Conservation (phyloP, 192 early-diverging fungal genomes). For the Thoreauomyces humboldtii region DNA sequence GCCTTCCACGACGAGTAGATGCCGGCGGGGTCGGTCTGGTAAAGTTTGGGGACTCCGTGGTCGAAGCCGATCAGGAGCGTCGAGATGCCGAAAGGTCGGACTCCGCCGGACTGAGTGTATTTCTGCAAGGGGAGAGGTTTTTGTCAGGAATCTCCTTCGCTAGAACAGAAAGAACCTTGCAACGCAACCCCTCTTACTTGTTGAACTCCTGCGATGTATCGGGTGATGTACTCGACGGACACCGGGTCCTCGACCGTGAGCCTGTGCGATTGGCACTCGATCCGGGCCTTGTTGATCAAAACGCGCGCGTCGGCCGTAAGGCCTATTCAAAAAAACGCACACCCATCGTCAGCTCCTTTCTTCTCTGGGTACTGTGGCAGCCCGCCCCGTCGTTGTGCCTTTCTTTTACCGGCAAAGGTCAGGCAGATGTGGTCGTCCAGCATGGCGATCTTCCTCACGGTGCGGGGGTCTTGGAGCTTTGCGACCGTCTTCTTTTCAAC, state of each 20-base stretch:
- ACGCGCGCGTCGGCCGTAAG: conserved; percentile 95
- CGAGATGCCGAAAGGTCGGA: conserved; percentile 97
- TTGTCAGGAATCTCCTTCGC: background rate
- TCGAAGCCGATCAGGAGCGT: conserved; percentile 95
- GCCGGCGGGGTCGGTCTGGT: conserved; percentile 98
- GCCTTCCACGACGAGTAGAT: conserved; percentile 99
- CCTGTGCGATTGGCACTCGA: conserved; percentile 97
- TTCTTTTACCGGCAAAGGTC: conserved; percentile 81
- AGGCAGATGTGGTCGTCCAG: conserved; percentile 96
- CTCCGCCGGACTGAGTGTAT: conserved; percentile 98
- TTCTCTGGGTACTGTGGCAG: no score
- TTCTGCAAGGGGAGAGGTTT: conserved; percentile 69
- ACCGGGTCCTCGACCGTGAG: conserved; percentile 97
- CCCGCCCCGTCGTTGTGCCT: background rate
- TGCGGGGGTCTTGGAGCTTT: conserved; percentile 96
- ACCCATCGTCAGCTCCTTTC: no score
- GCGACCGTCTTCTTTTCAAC: conserved; percentile 95
- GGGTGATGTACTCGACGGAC: conserved; percentile 95
- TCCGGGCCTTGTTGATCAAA: conserved; percentile 91
- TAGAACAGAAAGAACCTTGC: background rate
- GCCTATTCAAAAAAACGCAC: conserved; percentile 47
- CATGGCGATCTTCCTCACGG: conserved; percentile 93
- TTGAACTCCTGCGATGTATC: conserved; percentile 93
- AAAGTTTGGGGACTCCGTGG: conserved; percentile 86
- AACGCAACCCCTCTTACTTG: conserved; percentile 65